Evolutionary conservation across 1,139 yeast genomes (phyloP).

Genomic region (Hansenula sp.): DNA sequence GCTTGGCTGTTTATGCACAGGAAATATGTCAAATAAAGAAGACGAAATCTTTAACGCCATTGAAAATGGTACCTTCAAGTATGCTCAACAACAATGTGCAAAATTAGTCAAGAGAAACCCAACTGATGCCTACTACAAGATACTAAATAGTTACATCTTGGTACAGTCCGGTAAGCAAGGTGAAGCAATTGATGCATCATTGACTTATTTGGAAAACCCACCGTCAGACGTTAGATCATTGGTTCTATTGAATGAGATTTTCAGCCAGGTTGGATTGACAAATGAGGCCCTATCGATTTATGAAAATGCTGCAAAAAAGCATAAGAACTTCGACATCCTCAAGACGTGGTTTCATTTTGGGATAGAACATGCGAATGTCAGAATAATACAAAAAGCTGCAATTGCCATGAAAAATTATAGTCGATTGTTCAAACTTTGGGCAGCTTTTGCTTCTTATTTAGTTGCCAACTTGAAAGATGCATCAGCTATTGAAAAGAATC

Average conservation of each 20-base stretch:
- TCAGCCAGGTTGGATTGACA: constrained; percentile 29
- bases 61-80: constrained; percentile 48
- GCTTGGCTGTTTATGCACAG: neutral
- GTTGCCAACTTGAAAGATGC: constrained; percentile 25
- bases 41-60: constrained; percentile 38
- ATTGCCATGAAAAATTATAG: constrained; percentile 35
- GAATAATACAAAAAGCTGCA: constrained; percentile 43
- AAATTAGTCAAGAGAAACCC: constrained; percentile 55
- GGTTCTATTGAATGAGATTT: constrained; percentile 39
- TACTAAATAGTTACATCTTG: constrained; percentile 43
- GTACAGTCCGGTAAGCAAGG: constrained; percentile 39
- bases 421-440: constrained; percentile 37
- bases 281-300: constrained; percentile 41
- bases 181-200: constrained; percentile 41
- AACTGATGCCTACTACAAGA: constrained; percentile 47
- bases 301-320: constrained; percentile 54
- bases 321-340: constrained; percentile 41
- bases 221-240: constrained; percentile 57
- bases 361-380: constrained; percentile 33
- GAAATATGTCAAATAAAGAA: constrained; percentile 16
- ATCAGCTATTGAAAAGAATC: constrained; percentile 35
- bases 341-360: constrained; percentile 45
- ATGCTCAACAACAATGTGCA: constrained; percentile 48
- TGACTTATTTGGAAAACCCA: constrained; percentile 36
- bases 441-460: constrained; percentile 41